Evolutionary conservation across 2,329 filamentous ascomycete genomes (phyloP).

Genomic region (Alternaria solani): DNA sequence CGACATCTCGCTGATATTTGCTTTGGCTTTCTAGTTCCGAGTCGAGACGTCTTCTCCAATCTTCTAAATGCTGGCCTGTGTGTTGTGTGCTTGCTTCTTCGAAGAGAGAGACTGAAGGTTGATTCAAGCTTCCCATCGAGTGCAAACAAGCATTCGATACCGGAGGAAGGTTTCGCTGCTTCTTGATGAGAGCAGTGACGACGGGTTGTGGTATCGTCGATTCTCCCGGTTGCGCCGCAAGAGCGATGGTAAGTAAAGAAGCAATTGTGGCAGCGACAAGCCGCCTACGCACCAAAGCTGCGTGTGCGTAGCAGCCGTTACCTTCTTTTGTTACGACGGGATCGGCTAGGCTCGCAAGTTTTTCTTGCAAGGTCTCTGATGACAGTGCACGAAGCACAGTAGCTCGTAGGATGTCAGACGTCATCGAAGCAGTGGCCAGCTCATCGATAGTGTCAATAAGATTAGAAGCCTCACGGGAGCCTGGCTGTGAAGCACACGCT

Average conservation of each 20-base stretch:
- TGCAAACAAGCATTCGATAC: slow-evolving; percentile 29
- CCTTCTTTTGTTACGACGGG: background rate
- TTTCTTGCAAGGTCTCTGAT: slow-evolving; percentile 33
- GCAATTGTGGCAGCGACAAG: slow-evolving; percentile 37
- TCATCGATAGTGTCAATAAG: slow-evolving; percentile 26
- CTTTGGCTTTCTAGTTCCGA: slow-evolving; percentile 52
- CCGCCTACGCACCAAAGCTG: slow-evolving; percentile 19
- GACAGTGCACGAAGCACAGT: slow-evolving; percentile 37
- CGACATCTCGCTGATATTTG: slow-evolving; percentile 54
- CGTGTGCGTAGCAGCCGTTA: slow-evolving; percentile 25
- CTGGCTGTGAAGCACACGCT: slow-evolving; percentile 14
- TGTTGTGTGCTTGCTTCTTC: slow-evolving; percentile 52
- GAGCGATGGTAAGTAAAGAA: slow-evolving; percentile 37
- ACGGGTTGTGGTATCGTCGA: slow-evolving; percentile 26
- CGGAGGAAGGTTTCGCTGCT: slow-evolving; percentile 34
- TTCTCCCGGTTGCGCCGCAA: slow-evolving; percentile 29
- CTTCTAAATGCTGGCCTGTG: slow-evolving; percentile 41
- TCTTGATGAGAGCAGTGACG: slow-evolving; percentile 34
- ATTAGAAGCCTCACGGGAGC: slow-evolving; percentile 17
- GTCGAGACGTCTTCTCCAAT: slow-evolving; percentile 61
- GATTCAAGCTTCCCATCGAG: background rate
- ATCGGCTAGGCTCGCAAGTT: slow-evolving; percentile 30
- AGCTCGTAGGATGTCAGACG: slow-evolving; percentile 24
- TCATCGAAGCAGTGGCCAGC: slow-evolving; percentile 22
- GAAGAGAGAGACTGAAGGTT: slow-evolving; percentile 41